These are phyloP conservation scores for Pyronema domesticum DNA, from an alignment of 495 filamentous ascomycete genomes.

Conservation along the genomic window DNA sequence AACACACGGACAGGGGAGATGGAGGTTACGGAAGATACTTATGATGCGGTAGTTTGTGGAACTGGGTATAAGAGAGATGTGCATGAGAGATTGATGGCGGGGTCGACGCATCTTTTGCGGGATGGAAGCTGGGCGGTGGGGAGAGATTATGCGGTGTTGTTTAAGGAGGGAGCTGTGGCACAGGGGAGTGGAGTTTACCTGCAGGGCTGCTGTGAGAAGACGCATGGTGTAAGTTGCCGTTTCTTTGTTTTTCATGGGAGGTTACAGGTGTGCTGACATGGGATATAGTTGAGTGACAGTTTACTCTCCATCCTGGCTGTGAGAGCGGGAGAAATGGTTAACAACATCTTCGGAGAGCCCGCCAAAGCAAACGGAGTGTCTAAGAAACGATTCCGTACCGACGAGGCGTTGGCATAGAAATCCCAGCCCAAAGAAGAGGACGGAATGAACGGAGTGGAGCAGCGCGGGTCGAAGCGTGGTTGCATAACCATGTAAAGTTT, in stretches of 20 bases:
- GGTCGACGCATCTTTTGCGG: conserved; percentile 44
- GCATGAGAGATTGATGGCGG: conserved; percentile 59
- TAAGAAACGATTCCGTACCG: no score
- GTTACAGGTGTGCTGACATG: conserved; percentile 7
- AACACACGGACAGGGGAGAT: conserved; percentile 16
- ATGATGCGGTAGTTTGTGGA: conserved; percentile 63
- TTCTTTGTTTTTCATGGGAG: not conserved
- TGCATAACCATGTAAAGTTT: no score
- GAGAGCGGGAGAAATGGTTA: conserved; percentile 59
- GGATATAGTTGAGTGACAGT: conserved; percentile 50
- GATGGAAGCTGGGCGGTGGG: conserved; percentile 24
- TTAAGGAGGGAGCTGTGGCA: conserved; percentile 44
- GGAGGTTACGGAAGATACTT: conserved; percentile 7
- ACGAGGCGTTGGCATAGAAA: no score
- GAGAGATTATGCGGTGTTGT: conserved; percentile 59
- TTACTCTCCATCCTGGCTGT: conserved; percentile 60
- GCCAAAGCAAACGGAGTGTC: not conserved
- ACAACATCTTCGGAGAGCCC: conserved; percentile 47
- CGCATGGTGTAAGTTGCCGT: conserved; percentile 56
- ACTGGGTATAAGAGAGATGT: conserved; percentile 70
- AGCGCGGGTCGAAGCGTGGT: no score
- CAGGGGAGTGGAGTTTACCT: conserved; percentile 63
- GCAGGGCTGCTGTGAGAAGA: conserved; percentile 84
- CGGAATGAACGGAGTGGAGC: no score
- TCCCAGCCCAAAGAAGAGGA: no score